Evolutionary conservation across 306 rosid genomes (phyloP), one percentile per base, ranked within the genome.

Genomic region (Vicia faba): DNA sequence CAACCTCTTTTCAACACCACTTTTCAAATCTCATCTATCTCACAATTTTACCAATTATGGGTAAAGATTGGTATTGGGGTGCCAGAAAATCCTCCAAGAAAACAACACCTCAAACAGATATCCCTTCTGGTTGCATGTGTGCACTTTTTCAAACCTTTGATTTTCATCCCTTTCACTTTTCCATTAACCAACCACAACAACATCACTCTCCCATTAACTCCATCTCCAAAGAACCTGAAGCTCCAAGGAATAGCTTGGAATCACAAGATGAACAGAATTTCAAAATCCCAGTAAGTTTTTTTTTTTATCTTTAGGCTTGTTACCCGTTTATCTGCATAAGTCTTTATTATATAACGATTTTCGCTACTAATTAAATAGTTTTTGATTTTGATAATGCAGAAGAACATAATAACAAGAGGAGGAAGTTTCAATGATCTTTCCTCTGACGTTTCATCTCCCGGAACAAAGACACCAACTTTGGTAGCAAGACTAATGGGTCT

Each of bases 401-500:
- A 84, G 76, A 85, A 84, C 5, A 84, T 91, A 57, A 75, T 85
- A 51, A 88, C 95, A 73, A 79, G 74, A 43, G 69, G 60, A 43
- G 80, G 45, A 64, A 73, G 73, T 53, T 54, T 61, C 14, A 74
- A 45, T 62, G 95, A 88, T 54, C 7, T 76, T 41, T 82, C 83
- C 14, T 64, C 49, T 61, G 95, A 87, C 41, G 3, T 75, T 39
- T 85, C 84, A 33, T 79, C 99, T 33, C 99, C 99, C 3, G 87
- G 83, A 33, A 75, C 91, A 16, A 95, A 90, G 69, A 95, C 97
- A 16, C 99, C 99, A 65, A 88, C 78, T 64, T 81, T 95, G 74
- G 97, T 95, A 16, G 99, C 99, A 7, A 88, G 99, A 70, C 57
- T 95, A 44, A 95, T 95, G 99, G 99, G 97, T 65, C 88, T 95